Conservation (phyloP, 2,329 filamentous ascomycete genomes). For the Neonectria ditissima region DNA sequence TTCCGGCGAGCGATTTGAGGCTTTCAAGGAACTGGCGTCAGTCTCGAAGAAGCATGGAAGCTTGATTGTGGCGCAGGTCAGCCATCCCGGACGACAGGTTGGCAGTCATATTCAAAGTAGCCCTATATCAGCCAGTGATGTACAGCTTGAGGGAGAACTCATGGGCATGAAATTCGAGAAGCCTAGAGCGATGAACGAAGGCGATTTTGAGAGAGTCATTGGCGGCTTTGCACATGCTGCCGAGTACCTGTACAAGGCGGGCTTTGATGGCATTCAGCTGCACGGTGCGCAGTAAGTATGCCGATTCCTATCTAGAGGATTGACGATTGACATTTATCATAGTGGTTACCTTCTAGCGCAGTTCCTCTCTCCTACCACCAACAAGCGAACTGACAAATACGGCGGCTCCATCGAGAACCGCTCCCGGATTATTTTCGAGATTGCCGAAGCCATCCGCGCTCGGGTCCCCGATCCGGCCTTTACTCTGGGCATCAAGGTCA, state of each 20-base stretch:
- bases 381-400: constrained; percentile 64
- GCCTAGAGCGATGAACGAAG: constrained; percentile 64
- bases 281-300: constrained; percentile 60
- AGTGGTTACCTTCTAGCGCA: constrained; percentile 63
- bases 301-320: not conserved
- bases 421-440: constrained; percentile 58
- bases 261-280: constrained; percentile 66
- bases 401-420: constrained; percentile 58
- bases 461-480: constrained; percentile 45
- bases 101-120: constrained; percentile 43
- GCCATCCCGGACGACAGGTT: constrained; percentile 59
- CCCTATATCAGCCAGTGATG: constrained; percentile 57
- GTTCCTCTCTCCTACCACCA: constrained; percentile 62
- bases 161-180: constrained; percentile 55
- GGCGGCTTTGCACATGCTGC: constrained; percentile 72
- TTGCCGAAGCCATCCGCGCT: constrained; percentile 50
- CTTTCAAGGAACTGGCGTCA: not conserved
- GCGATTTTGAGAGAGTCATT: constrained; percentile 69
- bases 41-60: not conserved
- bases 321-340: not conserved
- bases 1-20: not conserved
- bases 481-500: constrained; percentile 68
- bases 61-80: constrained; percentile 61
- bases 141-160: constrained; percentile 46
- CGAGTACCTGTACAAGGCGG: constrained; percentile 71